Evolutionary conservation across 1,284 basidiomycete species (phyloP), one percentile per base, ranked within the genome.

Genomic region (Fomitopsis palustris): DNA sequence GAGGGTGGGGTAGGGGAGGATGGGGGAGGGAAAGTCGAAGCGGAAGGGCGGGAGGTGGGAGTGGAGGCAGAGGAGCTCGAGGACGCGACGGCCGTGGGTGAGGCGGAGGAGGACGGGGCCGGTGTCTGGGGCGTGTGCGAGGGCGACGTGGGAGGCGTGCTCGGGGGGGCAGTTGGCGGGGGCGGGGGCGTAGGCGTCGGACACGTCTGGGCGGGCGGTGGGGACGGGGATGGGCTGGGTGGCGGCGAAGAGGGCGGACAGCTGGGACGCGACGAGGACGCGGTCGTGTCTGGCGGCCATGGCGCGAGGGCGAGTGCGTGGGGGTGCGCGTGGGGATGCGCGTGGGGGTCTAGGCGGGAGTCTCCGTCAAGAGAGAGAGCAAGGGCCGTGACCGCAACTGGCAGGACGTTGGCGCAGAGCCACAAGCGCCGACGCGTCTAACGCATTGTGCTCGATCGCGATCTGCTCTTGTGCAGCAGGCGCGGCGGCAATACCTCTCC

Each of bases 1-100:
- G 56, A 94, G 72, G 31, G 84, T 80, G 6, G 92, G 91, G 39
- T 80, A 77, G 21, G 88, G 80, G 8, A 91, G 72, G 39, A 95
- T 74, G n/a, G 80, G 70, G 19, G 88, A 84, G 27, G 93, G 90
- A 65, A 95, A 92, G 62, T 90, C 78, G 67, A 95, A 86, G 55
- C 92, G 86, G 60, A 94, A 78, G 12, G 88, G 85, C 43, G 81
- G 75, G 3, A 85, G 74, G 62, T 84, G 78, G 4, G 80, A 81
- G 1, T 88, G 84, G 45, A 95, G 77, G 2, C 90, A 88, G 33
- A 88, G 71, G 38, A 96, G 83, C 68, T 96, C 92, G 38, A 95
- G 74, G 51, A 90, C 85, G 61, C 88, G 75, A 19, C 89, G 90
- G 56, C 83, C 86, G 66, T 92, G 86, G 54, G 94, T 78, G 47